These are phyloP conservation scores for Colletotrichum sojae DNA, from an alignment of 2,329 filamentous ascomycete species.

Conservation along the genomic window DNA sequence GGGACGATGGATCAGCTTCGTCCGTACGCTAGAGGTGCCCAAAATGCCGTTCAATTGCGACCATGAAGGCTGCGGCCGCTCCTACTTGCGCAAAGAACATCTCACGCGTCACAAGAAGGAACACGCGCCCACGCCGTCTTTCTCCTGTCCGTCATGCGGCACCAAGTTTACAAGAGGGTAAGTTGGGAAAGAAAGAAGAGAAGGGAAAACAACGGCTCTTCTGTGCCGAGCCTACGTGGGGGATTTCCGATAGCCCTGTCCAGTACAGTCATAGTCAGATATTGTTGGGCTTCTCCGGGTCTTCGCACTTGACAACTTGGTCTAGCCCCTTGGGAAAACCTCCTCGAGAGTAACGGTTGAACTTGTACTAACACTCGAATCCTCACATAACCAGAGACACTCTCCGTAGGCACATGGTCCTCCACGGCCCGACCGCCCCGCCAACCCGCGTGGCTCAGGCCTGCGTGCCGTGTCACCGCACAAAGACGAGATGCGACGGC, in stretches of 20 bases:
- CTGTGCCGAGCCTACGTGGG: neutral
- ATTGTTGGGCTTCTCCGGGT: neutral
- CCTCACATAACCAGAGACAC: constrained; percentile 19
- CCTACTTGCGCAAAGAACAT: constrained; percentile 35
- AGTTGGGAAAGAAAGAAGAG: neutral
- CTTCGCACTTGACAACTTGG: neutral
- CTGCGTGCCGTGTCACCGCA: constrained; percentile 32
- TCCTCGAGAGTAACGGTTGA: neutral
- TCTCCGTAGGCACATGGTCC: constrained; percentile 35
- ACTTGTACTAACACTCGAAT: constrained; percentile 6
- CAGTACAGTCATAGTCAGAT: neutral
- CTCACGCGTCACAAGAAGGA: constrained; percentile 38
- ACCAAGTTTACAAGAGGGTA: constrained; percentile 37
- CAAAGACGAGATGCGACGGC: constrained; percentile 36
- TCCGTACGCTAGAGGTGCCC: constrained; percentile 8
- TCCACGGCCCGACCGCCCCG: constrained; percentile 31
- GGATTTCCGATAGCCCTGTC: neutral
- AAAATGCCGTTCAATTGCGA: constrained; percentile 34
- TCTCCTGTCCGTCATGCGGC: constrained; percentile 28
- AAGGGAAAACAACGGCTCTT: neutral
- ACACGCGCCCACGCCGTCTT: constrained; percentile 18
- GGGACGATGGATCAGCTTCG: constrained; percentile 26
- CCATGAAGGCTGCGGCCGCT: constrained; percentile 35
- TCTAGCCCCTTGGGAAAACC: neutral
- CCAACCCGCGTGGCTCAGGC: constrained; percentile 36